A percentile compares a stretch with the other conserved stretches of the same genome.
Conservation (phyloP, 148 eudicot genomes). For the Persicaria tinctoria region DNA sequence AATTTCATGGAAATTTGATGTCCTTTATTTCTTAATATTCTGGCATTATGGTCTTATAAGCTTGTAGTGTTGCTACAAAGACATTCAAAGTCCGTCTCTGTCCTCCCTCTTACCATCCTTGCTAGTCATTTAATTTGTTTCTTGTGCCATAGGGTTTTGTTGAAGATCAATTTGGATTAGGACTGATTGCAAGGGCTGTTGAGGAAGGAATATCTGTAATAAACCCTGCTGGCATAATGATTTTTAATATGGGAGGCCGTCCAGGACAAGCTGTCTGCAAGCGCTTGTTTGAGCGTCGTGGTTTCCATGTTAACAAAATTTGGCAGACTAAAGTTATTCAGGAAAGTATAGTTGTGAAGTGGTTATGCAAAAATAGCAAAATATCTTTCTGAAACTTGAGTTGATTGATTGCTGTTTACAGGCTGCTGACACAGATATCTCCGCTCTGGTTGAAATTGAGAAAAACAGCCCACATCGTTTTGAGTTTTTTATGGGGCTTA, state of each 20-base stretch:
- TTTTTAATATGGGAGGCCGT: conserved; percentile 98
- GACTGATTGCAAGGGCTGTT: conserved; percentile 93
- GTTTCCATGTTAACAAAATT: conserved; percentile 73
- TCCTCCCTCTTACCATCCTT: not conserved
- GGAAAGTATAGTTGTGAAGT: conserved; percentile 27
- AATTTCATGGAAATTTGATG: not conserved
- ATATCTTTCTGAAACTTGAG: conserved; percentile 9
- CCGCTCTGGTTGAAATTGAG: conserved; percentile 93
- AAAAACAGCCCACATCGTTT: conserved; percentile 96
- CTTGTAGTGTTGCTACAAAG: conserved; percentile 1
- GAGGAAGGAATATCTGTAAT: conserved; percentile 96
- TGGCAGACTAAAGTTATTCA: conserved; percentile 99
- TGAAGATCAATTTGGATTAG: conserved; percentile 97
- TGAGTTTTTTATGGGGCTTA: conserved; percentile 98
- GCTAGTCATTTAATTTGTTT: not conserved
- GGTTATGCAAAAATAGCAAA: not conserved
- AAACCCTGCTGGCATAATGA: conserved; percentile 88
- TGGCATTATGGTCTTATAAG: not conserved
- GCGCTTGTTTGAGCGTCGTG: conserved; percentile 97
- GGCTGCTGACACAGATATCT: conserved; percentile 96
- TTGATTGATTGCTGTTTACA: conserved; percentile 33
- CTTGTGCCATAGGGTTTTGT: conserved; percentile 66
- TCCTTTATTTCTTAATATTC: not conserved
- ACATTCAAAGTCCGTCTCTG: not conserved
- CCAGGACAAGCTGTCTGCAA: conserved; percentile 98